Evolutionary conservation across 1,139 yeast species (phyloP), one percentile per base, ranked within the genome.

Genomic region (Pichia sp.): DNA sequence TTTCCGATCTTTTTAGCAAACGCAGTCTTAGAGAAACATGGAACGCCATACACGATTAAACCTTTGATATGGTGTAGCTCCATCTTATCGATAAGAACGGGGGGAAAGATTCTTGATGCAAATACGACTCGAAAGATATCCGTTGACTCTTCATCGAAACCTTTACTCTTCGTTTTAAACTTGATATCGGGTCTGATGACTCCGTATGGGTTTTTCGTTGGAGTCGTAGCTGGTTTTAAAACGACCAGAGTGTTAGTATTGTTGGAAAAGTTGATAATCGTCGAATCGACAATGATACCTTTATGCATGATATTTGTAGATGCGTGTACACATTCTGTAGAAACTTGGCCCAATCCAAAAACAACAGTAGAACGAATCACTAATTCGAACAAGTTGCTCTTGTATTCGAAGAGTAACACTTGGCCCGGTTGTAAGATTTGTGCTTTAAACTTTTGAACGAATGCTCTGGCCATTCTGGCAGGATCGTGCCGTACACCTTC

Each of bases 21-120:
- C 58, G 94, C 76, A 0, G 99, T 93, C 67, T 93, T 93, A 76
- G 99, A 99, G 0, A 99, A 93, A 70, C 99, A 99, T 19, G 99
- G 99, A 36, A 99, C 99, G 39, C 99, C 99, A 62, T 71, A 91
- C 46, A 93, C 73, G 54, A 93, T 72, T 62, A 93, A 73, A 67
- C 99, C 99, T 69, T 93, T 93, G 51, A 91, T 96, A 66, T 93
- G 99, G 53, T 85, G 84, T 61, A 91, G 85, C 57, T 96, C 98
- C 60, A 93, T 76, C 63, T 87, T 87, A 60, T 89, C 96, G 38
- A 91, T 90, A 53, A 91, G 83, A 33, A 88, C 89, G 2, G 98
- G 97, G 18, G 97, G 96, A 60, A 90, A 87, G 56, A 93, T 90
- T 70, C 99, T 82, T 52, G 95, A 83, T 28, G 96, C 96, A 70